Percentiles rank a stretch among this genome's conserved stretches.
These are phyloP conservation scores for Gloeophyllum trabeum DNA, from an alignment of 768 basidiomycete genomes.

Conservation along the genomic window DNA sequence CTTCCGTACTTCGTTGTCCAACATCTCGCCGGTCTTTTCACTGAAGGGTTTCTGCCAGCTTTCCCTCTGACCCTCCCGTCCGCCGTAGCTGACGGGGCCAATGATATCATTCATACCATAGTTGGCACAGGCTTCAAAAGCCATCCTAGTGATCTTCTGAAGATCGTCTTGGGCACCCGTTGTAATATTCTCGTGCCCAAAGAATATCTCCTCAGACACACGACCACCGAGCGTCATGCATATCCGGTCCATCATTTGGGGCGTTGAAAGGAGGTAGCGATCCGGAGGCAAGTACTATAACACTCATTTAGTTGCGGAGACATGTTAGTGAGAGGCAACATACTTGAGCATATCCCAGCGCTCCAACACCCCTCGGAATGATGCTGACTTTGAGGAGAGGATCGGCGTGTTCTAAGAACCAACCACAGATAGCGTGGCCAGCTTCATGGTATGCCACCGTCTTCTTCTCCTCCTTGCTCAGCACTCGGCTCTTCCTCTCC, in stretches of 20 bases:
- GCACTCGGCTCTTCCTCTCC: conserved; percentile 89
- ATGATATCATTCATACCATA: conserved; percentile 96
- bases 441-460: conserved; percentile 99
- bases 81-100: conserved; percentile 94
- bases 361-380: conserved; percentile 92
- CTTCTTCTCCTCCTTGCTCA: conserved; percentile 95
- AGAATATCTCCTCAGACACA: conserved; percentile 98
- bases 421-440: conserved; percentile 95
- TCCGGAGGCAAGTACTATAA: conserved; percentile 86
- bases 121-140: conserved; percentile 89
- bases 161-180: conserved; percentile 98
- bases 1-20: conserved; percentile 86
- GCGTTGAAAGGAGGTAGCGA: conserved; percentile 89
- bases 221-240: conserved; percentile 98
- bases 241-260: conserved; percentile 91
- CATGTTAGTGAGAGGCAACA: conserved; percentile 5
- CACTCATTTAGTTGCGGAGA: neutral
- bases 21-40: conserved; percentile 91
- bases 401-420: conserved; percentile 97
- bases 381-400: conserved; percentile 97
- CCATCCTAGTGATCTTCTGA: conserved; percentile 97
- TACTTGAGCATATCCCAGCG: conserved; percentile 94
- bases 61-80: conserved; percentile 74
- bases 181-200: conserved; percentile 83
- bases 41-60: conserved; percentile 96